Conservation (phyloP, 305 asterid genomes). For the Fraxinus nigra region DNA sequence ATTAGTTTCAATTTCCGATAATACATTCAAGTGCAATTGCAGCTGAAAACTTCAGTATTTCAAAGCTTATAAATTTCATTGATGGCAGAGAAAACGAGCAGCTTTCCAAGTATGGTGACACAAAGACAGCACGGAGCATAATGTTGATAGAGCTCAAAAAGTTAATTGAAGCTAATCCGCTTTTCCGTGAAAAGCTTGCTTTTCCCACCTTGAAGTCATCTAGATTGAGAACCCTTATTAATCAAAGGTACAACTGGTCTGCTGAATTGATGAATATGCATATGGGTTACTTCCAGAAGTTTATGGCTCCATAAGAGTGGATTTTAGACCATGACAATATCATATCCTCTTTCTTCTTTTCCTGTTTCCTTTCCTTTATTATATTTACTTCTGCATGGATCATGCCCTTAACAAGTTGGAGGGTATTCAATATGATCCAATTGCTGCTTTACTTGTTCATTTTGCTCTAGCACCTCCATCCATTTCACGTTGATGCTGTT, state of each 20-base stretch:
- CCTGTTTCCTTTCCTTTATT: neutral
- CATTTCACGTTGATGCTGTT: neutral
- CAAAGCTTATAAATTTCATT: slow-evolving; percentile 13
- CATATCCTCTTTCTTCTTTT: neutral
- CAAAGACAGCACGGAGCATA: slow-evolving; percentile 85
- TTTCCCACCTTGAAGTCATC: slow-evolving; percentile 77
- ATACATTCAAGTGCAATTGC: neutral
- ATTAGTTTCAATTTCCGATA: neutral
- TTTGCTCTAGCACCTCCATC: neutral
- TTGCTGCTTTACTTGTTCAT: neutral
- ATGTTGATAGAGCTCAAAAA: slow-evolving; percentile 84
- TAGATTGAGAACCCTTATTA: slow-evolving; percentile 77
- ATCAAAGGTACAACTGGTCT: slow-evolving; percentile 58
- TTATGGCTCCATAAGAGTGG: neutral
- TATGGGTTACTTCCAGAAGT: neutral
- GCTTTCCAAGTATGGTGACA: slow-evolving; percentile 88
- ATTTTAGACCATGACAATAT: neutral
- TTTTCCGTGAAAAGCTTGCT: slow-evolving; percentile 79
- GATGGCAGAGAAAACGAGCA: slow-evolving; percentile 83
- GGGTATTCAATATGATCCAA: neutral
- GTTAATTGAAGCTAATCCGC: slow-evolving; percentile 82
- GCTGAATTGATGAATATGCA: neutral
- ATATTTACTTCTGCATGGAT: neutral
- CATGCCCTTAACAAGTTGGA: neutral
- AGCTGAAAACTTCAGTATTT: neutral